phyloP scores from a whole-genome alignment of 495 filamentous ascomycete genomes.

The Hyaloscypha bicolor region DNA sequence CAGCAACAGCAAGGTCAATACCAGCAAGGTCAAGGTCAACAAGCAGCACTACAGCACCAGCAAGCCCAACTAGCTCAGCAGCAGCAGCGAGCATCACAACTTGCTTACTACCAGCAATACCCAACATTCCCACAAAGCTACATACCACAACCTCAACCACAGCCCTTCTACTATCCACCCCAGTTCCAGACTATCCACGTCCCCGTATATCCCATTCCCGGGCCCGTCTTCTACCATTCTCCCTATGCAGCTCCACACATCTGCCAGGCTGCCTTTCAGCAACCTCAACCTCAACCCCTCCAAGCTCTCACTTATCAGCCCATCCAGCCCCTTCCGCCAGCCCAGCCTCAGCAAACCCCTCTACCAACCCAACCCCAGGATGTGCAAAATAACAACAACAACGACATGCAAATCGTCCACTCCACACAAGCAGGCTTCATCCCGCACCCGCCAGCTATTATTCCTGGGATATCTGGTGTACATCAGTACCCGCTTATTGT shows the following conservation, averaged over 20 bases:
- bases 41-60: too few species aligned
- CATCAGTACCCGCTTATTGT: neutral
- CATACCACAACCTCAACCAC: neutral
- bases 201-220: neutral
- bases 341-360: too few species aligned
- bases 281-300: neutral
- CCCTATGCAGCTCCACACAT: neutral
- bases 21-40: too few species aligned
- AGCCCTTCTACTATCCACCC: neutral
- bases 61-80: neutral
- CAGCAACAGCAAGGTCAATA: neutral
- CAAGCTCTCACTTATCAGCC: too few species aligned
- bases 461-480: neutral
- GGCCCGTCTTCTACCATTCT: neutral
- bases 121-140: neutral
- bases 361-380: too few species aligned
- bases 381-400: too few species aligned
- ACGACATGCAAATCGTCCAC: neutral
- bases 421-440: neutral
- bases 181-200: neutral
- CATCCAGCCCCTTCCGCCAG: too few species aligned
- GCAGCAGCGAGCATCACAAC: neutral
- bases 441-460: neutral
- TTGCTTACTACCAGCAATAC: neutral
- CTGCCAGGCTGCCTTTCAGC: neutral